phyloP scores from a whole-genome alignment of 2,329 filamentous ascomycete species.

The Epichloe brachyelytri region DNA sequence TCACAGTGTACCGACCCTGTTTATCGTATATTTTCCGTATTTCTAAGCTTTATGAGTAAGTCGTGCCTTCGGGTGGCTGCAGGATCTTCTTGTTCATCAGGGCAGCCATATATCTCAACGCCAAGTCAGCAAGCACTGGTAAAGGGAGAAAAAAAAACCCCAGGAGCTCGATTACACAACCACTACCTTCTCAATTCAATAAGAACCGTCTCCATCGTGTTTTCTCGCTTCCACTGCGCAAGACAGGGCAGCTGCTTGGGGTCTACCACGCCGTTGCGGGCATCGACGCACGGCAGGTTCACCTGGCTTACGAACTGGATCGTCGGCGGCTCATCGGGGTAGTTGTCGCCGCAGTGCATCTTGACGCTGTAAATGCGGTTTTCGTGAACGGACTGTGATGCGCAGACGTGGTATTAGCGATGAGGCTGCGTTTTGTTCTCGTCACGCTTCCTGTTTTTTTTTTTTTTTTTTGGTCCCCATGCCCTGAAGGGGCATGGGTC shows the following conservation, averaged over 20 bases:
- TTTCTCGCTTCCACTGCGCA: constrained; percentile 80
- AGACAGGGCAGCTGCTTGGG: constrained; percentile 73
- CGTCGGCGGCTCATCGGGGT: constrained; percentile 78
- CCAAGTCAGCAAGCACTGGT: not conserved
- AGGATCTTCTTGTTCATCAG: constrained; percentile 87
- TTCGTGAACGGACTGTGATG: constrained; percentile 72
- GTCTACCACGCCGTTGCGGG: constrained; percentile 71
- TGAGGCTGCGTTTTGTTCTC: not conserved
- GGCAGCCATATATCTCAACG: constrained; percentile 81
- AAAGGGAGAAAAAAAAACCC: not conserved
- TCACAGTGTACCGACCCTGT: not conserved
- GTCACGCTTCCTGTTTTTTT: not conserved
- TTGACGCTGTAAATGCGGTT: constrained; percentile 98
- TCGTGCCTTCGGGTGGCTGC: constrained; percentile 78
- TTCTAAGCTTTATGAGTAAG: constrained; percentile 19
- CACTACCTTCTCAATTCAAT: constrained; percentile 67
- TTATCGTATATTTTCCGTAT: not conserved
- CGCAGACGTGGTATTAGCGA: constrained; percentile 5
- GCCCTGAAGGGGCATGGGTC: too few species aligned
- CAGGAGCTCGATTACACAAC: not conserved
- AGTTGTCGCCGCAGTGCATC: constrained; percentile 84
- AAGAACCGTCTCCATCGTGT: constrained; percentile 88
- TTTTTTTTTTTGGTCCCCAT: not conserved
- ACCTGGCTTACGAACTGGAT: constrained; percentile 90
- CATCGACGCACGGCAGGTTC: constrained; percentile 90